Evolutionary conservation across 1,284 basidiomycete genomes (phyloP).

Genomic region (Coriolopsis trogii): DNA sequence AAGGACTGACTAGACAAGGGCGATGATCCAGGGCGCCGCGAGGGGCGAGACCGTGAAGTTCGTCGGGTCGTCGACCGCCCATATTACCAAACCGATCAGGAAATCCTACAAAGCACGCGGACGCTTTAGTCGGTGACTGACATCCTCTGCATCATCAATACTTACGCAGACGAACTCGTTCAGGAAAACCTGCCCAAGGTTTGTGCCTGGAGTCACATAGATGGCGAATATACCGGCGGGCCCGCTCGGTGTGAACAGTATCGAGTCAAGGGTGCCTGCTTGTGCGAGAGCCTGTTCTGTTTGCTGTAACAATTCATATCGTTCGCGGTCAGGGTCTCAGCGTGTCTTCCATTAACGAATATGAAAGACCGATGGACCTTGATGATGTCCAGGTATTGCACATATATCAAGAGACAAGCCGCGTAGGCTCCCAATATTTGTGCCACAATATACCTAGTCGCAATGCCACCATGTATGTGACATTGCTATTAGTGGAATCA

Average conservation of each 20-base stretch:
- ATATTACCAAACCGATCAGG: conserved; percentile 60
- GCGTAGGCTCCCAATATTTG: conserved; percentile 65
- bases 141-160: not conserved
- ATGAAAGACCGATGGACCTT: conserved; percentile 33
- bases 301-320: conserved; percentile 27
- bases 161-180: conserved; percentile 68
- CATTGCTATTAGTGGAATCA: not conserved
- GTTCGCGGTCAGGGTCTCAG: no score
- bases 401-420: conserved; percentile 58
- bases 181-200: conserved; percentile 56
- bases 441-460: conserved; percentile 56
- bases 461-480: not conserved
- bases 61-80: conserved; percentile 60
- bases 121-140: conserved; percentile 6
- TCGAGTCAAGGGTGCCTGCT: conserved; percentile 40
- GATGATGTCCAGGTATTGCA: conserved; percentile 59
- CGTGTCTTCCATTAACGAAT: no score
- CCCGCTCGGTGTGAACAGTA: conserved; percentile 58
- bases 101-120: conserved; percentile 50
- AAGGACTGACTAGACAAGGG: conserved; percentile 52
- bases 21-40: conserved; percentile 52
- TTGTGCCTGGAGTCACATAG: conserved; percentile 49
- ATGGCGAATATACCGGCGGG: conserved; percentile 65
- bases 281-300: conserved; percentile 46
- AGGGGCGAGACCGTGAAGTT: conserved; percentile 58